Conservation (phyloP, 306 rosid species). For the Quercus suber region DNA sequence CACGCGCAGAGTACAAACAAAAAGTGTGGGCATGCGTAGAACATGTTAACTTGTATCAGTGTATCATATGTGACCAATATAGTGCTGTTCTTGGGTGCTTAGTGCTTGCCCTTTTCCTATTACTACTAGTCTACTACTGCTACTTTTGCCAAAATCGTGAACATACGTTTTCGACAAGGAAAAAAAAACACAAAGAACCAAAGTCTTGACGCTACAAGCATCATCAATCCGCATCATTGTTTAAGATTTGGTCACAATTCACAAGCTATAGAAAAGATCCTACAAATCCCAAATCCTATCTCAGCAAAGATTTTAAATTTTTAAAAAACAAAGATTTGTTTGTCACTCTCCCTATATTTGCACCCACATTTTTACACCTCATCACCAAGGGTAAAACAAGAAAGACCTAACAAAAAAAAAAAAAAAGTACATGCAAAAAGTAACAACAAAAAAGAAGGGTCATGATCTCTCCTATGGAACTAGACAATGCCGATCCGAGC, state of each 20-base stretch:
- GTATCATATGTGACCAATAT: too few relatives aligned
- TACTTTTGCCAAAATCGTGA: background rate
- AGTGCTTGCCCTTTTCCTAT: background rate
- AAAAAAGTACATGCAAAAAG: background rate
- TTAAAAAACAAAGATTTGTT: background rate
- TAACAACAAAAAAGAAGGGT: slow-evolving; percentile 11
- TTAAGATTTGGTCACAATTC: background rate
- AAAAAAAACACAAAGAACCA: background rate
- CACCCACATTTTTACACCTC: slow-evolving; percentile 31
- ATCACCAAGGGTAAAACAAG: slow-evolving; percentile 4
- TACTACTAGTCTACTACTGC: background rate
- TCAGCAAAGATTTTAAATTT: background rate
- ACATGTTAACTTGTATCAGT: too few relatives aligned
- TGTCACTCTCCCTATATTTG: slow-evolving; percentile 28
- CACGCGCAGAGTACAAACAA: too few relatives aligned
- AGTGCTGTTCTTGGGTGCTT: too few relatives aligned
- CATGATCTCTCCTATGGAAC: slow-evolving; percentile 39
- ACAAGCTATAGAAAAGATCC: background rate
- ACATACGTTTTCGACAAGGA: background rate
- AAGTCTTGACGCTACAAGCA: background rate
- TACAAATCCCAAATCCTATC: too few relatives aligned
- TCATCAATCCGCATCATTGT: background rate
- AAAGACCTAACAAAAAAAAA: background rate
- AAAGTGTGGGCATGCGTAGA: too few relatives aligned
- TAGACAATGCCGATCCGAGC: slow-evolving; percentile 31